Evolutionary conservation across 1,139 yeast genomes (phyloP).

Genomic region (Yamadazyma siamensis): DNA sequence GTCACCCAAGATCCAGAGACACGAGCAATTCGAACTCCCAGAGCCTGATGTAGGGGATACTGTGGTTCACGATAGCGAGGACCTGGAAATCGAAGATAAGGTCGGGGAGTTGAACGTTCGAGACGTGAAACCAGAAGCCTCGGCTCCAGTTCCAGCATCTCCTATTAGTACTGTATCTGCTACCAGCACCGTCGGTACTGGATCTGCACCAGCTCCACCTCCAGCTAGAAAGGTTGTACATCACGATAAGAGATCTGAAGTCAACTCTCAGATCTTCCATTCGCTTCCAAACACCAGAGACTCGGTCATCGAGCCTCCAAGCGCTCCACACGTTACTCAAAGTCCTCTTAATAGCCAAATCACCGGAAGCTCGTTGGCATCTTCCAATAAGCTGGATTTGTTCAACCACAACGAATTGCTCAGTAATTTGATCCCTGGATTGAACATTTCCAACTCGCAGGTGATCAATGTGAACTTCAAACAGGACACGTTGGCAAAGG

Average conservation of each 20-base stretch:
- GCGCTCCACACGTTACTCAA: slow-evolving; percentile 3
- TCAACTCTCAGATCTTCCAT: slow-evolving; percentile 49
- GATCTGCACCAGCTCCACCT: slow-evolving; percentile 62
- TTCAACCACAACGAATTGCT: slow-evolving; percentile 33
- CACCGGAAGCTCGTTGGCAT: slow-evolving; percentile 33
- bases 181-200: background rate
- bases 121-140: slow-evolving; percentile 4
- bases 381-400: slow-evolving; percentile 21
- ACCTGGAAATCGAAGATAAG: slow-evolving; percentile 3
- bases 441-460: slow-evolving; percentile 78
- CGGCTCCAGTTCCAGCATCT: slow-evolving; percentile 3
- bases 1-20: slow-evolving; percentile 21
- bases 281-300: slow-evolving; percentile 45
- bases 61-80: slow-evolving; percentile 2
- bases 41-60: slow-evolving; percentile 14
- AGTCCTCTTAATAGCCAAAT: slow-evolving; percentile 22
- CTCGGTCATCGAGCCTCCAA: slow-evolving; percentile 25
- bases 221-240: slow-evolving; percentile 61
- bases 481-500: slow-evolving; percentile 56
- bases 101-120: slow-evolving; percentile 8
- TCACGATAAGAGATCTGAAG: slow-evolving; percentile 16
- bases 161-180: slow-evolving; percentile 3
- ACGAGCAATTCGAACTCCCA: slow-evolving; percentile 16
- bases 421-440: slow-evolving; percentile 55
- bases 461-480: slow-evolving; percentile 71